These are phyloP conservation scores for Daldinia sp. DNA, from an alignment of 2,329 filamentous ascomycete species.

Conservation along the genomic window DNA sequence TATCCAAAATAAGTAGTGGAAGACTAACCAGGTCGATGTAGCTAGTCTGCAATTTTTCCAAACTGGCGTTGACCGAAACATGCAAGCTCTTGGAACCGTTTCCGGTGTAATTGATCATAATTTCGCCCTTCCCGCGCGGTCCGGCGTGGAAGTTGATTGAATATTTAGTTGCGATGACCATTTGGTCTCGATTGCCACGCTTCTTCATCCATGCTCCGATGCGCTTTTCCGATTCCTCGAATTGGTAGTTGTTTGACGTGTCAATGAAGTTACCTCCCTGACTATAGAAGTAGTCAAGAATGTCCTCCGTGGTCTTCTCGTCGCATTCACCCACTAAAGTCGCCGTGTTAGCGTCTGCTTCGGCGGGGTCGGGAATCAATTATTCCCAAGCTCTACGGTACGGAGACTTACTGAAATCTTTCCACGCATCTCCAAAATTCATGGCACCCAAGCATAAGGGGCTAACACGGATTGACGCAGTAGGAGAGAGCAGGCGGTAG, in stretches of 20 bases:
- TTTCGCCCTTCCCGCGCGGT: constrained; percentile 45
- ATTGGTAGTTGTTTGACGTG: constrained; percentile 74
- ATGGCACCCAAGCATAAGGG: constrained; percentile 70
- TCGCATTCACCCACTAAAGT: constrained; percentile 66
- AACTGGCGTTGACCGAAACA: constrained; percentile 61
- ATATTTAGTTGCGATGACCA: constrained; percentile 77
- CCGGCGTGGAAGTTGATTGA: constrained; percentile 64
- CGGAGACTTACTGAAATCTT: constrained; percentile 48
- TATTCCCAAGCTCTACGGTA: background rate
- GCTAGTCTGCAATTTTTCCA: constrained; percentile 69
- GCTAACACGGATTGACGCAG: constrained; percentile 70
- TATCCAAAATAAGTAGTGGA: background rate
- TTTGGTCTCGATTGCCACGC: constrained; percentile 69
- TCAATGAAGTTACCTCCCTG: constrained; percentile 78
- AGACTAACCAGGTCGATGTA: constrained; percentile 70
- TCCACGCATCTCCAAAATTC: constrained; percentile 64
- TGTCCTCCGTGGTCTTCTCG: constrained; percentile 67
- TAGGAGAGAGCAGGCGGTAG: constrained; percentile 72
- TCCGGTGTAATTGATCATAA: constrained; percentile 63
- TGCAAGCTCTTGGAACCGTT: constrained; percentile 70
- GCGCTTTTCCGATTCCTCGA: constrained; percentile 68
- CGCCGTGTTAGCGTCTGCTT: too few relatives aligned
- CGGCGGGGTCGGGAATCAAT: too few relatives aligned
- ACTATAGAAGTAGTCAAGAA: constrained; percentile 72
- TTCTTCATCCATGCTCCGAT: constrained; percentile 76